Percentiles rank a stretch among this genome's conserved stretches.
Conservation (phyloP, 2,329 filamentous ascomycete species). For the Cryphonectria naterciae region DNA sequence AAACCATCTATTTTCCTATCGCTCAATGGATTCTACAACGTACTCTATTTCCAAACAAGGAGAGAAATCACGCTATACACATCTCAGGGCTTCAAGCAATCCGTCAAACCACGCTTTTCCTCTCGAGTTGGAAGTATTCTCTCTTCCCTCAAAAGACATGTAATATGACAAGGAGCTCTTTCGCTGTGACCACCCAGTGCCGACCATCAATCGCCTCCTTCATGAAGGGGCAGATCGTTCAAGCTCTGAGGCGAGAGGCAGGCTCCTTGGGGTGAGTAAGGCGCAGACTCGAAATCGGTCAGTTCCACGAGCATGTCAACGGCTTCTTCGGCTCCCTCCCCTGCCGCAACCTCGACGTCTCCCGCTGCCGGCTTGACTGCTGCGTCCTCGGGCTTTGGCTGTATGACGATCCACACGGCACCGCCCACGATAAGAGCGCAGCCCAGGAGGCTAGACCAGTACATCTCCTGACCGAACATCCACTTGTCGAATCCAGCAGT, state of each 20-base stretch:
- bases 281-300: background rate
- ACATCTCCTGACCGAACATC: slow-evolving; percentile 57
- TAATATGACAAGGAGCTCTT: background rate
- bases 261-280: background rate
- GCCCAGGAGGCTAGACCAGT: slow-evolving; percentile 52
- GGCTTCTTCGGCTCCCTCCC: slow-evolving; percentile 39
- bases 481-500: slow-evolving; percentile 50
- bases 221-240: background rate
- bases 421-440: slow-evolving; percentile 58
- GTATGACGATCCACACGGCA: slow-evolving; percentile 54
- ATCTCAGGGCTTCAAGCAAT: background rate
- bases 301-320: slow-evolving; percentile 45
- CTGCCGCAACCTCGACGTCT: slow-evolving; percentile 39
- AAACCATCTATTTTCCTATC: background rate
- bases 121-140: background rate
- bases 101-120: background rate
- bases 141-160: background rate
- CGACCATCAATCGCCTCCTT: background rate
- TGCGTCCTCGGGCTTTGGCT: slow-evolving; percentile 44
- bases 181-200: background rate
- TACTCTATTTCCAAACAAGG: background rate
- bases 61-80: background rate
- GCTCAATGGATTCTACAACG: background rate
- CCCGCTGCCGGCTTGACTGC: slow-evolving; percentile 36
- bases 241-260: background rate